Evolutionary conservation across 495 filamentous ascomycete genomes (phyloP), one percentile per base, ranked within the genome.

Genomic region (Bombardia bombarda): DNA sequence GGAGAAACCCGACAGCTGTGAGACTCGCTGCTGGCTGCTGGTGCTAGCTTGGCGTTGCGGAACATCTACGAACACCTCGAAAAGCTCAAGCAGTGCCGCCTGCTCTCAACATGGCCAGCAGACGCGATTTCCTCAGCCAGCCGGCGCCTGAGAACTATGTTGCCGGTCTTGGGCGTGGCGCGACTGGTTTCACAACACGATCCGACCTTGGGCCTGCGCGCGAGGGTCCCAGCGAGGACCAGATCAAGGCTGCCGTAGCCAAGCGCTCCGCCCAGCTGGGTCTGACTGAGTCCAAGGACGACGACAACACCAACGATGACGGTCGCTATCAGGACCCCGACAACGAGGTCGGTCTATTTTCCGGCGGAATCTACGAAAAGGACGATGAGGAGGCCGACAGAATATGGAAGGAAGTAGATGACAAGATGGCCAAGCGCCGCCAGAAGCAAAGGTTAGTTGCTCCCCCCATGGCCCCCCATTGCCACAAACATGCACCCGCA

Each of bases 81-180:
- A n/a, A n/a, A n/a, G n/a, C n/a, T n/a, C n/a, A n/a, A n/a, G n/a
- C n/a, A n/a, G n/a, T n/a, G n/a, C n/a, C n/a, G n/a, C n/a, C n/a
- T n/a, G n/a, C n/a, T n/a, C n/a, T n/a, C 41, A 51, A 12, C 26
- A 87, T 87, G 83, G 75, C 78, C 58, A 80, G 83, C 43, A 79
- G 86, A 67, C 86, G 90, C 58, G 90, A 96, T 63, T 99, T 97
- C 53, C 69, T 98, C 25, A 84, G 75, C 62, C 87, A 94, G 64
- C 80, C 79, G 23, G 92, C 92, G 44, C 92, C 92, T 19, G 92
- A 95, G 55, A 99, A 97, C 67, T 99, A 99, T 55, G 93, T 99
- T 32, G 92, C 92, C 32, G 92, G 92, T 75, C 79, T 99, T 46
- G 92, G 92, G 66, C 85, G 92, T 74, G 92, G 92, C 62, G 92